phyloP scores from a whole-genome alignment of 2,329 filamentous ascomycete species.

The Phaeomoniella chlamydospora region DNA sequence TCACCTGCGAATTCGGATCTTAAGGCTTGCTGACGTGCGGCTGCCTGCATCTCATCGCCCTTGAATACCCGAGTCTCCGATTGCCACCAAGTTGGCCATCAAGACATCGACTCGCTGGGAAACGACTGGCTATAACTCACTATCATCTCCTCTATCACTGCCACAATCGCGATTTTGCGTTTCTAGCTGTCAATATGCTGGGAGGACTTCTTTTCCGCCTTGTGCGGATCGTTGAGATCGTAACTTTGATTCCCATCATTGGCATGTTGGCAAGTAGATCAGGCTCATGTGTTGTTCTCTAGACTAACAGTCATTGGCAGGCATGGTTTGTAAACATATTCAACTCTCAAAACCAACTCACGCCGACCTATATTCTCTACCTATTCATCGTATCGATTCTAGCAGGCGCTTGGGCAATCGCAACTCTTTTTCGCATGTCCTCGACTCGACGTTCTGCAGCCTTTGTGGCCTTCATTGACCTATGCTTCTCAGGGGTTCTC shows the following conservation, averaged over 20 bases:
- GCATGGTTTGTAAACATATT: constrained; percentile 48
- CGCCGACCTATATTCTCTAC: constrained; percentile 45
- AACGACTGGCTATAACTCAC: too few relatives aligned
- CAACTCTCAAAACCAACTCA: constrained; percentile 40
- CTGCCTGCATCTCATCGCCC: too few relatives aligned
- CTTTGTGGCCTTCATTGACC: constrained; percentile 48
- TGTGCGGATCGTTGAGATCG: constrained; percentile 45
- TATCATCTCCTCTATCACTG: too few relatives aligned
- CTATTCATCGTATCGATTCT: constrained; percentile 52
- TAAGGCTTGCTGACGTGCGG: too few relatives aligned
- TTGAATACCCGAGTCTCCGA: too few relatives aligned
- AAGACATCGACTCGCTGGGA: too few relatives aligned
- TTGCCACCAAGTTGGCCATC: too few relatives aligned
- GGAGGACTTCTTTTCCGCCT: constrained; percentile 46
- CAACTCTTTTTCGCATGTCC: constrained; percentile 44
- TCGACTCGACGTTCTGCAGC: constrained; percentile 42
- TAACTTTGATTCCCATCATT: constrained; percentile 47
- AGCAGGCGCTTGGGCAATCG: constrained; percentile 45
- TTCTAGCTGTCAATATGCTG: constrained; percentile 27
- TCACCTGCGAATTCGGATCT: too few relatives aligned
- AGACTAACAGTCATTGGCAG: constrained; percentile 13
- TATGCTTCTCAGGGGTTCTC: constrained; percentile 48
- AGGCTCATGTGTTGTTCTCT: too few relatives aligned
- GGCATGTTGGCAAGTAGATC: constrained; percentile 30
- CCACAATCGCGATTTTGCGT: too few relatives aligned